Conservation (phyloP, 179 eudicot species). For the Nepenthes alata region DNA sequence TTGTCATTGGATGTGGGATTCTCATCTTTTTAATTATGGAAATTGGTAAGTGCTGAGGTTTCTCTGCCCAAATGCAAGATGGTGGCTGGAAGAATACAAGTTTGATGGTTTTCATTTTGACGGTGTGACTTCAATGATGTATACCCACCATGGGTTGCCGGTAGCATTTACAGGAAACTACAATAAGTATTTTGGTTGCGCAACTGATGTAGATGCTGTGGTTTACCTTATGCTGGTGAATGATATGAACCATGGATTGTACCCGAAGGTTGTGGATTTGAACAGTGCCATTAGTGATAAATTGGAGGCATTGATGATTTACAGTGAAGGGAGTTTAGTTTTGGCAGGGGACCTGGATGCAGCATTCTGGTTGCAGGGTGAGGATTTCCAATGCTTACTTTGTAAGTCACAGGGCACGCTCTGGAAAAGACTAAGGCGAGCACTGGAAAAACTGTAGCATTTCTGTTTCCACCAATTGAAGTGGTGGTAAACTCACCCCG, state of each 20-base stretch:
- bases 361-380: no score
- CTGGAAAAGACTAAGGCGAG: no score
- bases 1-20: slow-evolving; percentile 99
- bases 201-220: slow-evolving; percentile 92
- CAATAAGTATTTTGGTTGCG: slow-evolving; percentile 67
- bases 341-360: no score
- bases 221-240: slow-evolving; percentile 93
- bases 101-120: slow-evolving; percentile 98
- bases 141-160: slow-evolving; percentile 92
- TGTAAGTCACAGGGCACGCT: no score
- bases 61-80: slow-evolving; percentile 96
- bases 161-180: slow-evolving; percentile 85
- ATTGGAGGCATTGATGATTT: no score
- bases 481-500: slow-evolving; percentile 40
- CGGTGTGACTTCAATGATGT: slow-evolving; percentile 99
- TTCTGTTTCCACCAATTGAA: slow-evolving; percentile 75
- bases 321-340: no score
- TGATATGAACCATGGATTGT: slow-evolving; percentile 85
- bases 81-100: slow-evolving; percentile 99
- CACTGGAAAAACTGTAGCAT: slow-evolving; percentile 1
- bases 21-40: slow-evolving; percentile 88
- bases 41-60: slow-evolving; percentile 87
- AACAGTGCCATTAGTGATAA: no score
- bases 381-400: no score
- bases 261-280: slow-evolving; percentile 52